Conservation (phyloP, 805 yeast genomes). For the Lipomyces yamadae region DNA sequence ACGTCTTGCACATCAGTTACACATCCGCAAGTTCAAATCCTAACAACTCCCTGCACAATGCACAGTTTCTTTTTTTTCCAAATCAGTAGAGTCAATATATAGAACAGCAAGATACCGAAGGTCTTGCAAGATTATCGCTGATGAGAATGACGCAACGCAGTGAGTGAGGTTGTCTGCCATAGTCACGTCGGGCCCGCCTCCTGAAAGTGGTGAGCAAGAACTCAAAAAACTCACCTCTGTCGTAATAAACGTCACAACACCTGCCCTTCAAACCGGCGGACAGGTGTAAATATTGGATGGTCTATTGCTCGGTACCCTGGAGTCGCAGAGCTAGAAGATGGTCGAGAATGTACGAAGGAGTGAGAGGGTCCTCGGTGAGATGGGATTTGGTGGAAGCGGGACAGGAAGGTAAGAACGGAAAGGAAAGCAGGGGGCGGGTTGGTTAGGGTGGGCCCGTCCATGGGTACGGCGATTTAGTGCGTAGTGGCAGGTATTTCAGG, state of each 20-base stretch:
- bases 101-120: not conserved
- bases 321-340: not conserved
- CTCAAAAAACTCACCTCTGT: slow-evolving; percentile 1
- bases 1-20: not conserved
- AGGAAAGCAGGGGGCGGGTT: slow-evolving; percentile 12
- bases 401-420: not conserved
- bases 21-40: not conserved
- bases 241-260: not conserved
- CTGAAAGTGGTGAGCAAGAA: slow-evolving; percentile 5
- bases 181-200: slow-evolving; percentile 1
- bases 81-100: not conserved
- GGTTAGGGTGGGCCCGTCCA: slow-evolving; percentile 7
- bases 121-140: not conserved
- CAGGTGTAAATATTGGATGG: not conserved
- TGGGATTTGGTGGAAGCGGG: slow-evolving; percentile 3
- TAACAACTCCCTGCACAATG: not conserved
- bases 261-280: not conserved
- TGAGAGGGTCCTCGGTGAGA: not conserved
- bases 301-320: not conserved
- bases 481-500: not conserved
- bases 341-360: not conserved
- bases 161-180: not conserved
- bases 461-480: not conserved
- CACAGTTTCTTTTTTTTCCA: not conserved
- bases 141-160: not conserved